Evolutionary conservation across 1,139 yeast species (phyloP), one percentile per base, ranked within the genome.

Genomic region (Scheffersomyces segobiensis): DNA sequence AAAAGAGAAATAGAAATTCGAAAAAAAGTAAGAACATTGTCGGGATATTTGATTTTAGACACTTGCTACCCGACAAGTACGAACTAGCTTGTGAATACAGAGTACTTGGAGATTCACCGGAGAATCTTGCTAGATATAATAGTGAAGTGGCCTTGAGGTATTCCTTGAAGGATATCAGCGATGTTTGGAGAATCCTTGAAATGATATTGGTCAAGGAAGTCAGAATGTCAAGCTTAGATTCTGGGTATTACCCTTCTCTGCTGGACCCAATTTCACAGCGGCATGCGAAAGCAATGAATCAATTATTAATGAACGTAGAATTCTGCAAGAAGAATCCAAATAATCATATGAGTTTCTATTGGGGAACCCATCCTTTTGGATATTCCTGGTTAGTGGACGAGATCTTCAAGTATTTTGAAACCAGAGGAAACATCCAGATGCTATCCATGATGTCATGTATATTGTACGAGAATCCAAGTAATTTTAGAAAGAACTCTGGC

Each of bases 351-450:
- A 69, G 79, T 22, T 84, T 85, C 60, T 83, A 80, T 62, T 93
- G 98, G 97, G 95, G 93, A 0, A 75, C 83, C 4, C 97, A 91
- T 70, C 95, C 96, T 0, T 84, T 89, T 70, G 97, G 97, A 0
- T 83, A 87, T 54, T 69, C 81, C 5, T 87, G 95, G 89, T 75
- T 92, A n/a, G 78, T 92, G 0, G 80, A 80, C 49, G 86, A 87
- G 62, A 76, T 93, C 53, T 79, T 93, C 68, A 70, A 74, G 1
- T 87, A 88, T 65, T 93, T 88, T 67, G 96, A 89, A 65, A 73
- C 67, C 50, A 71, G 78, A 54, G 87, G 87, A 3, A 89, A 93
- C 66, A 76, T 91, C 22, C 98, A 93, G 70, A 92, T 93, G 97
- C 77, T 95, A 21, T 97, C 97, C 0, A 89, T 91, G 91, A 74